Base-by-base conservation (phyloP, 345 rosid species). In the Carallia brachiata region DNA sequence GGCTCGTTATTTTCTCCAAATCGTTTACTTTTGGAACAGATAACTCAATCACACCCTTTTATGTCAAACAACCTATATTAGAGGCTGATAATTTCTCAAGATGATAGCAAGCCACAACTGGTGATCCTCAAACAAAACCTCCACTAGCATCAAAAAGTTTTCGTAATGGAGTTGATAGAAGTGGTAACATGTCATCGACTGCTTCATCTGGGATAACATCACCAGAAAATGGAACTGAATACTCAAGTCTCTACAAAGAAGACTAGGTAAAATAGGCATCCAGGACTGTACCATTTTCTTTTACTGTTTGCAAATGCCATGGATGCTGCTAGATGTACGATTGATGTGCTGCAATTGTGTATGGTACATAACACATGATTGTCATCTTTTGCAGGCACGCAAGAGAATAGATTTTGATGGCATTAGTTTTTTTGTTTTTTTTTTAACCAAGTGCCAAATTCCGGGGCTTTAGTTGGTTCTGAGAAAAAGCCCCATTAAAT, bases 191-290 rank as follows among this genome's bases (percentile, higher is more conserved):
- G 58, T 82, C 89, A 53, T 86, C 87, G n/a, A 85, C 71, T 37
- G 83, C 82, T 18, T 86, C 92, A 23, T 84, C 96, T 1, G 71
- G 65, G 36, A 59, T 84, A 37, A 76, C 85, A 34, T 79, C 84
- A 13, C 69, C 85, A 16, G 81, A 65, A 70, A 71, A 62, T 58
- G 70, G 56, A 53, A 34, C 78, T 1, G 90, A 82, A 55, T 77
- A 78, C 70, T 79, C 84, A 12, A 87, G 81, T 77, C 52, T 79
- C 36, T 54, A 84, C 1, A 86, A 84, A 76, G 87, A 82, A 52
- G 95, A 90, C 27, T 88, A 87, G 73, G 75, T 52, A 69, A 53
- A 63, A 23, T 48, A 39, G 12, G 30, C 23, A 39, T n/a, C 65
- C 47, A 12, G 13, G 19, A n/a, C 64, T 7, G 12, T 37, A 32